Evolutionary conservation across 805 yeast genomes (phyloP).

Genomic region (Blastobotrys mokoenaii): DNA sequence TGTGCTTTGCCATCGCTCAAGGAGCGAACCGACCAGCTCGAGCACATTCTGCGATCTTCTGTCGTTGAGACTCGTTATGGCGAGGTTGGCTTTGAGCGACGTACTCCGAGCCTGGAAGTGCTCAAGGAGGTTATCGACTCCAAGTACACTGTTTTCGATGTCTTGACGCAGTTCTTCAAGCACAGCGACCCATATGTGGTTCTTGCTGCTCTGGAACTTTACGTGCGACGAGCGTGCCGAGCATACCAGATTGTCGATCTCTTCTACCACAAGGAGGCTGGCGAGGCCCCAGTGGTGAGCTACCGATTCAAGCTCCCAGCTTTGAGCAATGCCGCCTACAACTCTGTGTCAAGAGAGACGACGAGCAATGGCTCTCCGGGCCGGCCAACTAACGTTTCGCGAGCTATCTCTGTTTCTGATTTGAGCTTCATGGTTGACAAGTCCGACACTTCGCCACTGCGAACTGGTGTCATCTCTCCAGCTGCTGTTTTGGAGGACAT

Average conservation of each 20-base stretch:
- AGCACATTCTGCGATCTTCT: slow-evolving; percentile 86
- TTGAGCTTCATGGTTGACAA: slow-evolving; percentile 73
- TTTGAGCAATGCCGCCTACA: slow-evolving; percentile 61
- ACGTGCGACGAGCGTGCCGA: slow-evolving; percentile 92
- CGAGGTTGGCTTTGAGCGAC: slow-evolving; percentile 64
- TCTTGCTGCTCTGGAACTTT: slow-evolving; percentile 94
- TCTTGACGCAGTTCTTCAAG: slow-evolving; percentile 80
- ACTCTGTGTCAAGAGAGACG: slow-evolving; percentile 35
- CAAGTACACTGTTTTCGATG: slow-evolving; percentile 92
- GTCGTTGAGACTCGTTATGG: slow-evolving; percentile 89
- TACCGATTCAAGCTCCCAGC: slow-evolving; percentile 87
- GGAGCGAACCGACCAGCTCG: slow-evolving; percentile 95
- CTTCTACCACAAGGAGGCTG: slow-evolving; percentile 43
- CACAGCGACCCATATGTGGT: slow-evolving; percentile 82
- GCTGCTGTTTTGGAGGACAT: slow-evolving; percentile 80
- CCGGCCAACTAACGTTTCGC: slow-evolving; percentile 16
- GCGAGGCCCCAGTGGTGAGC: slow-evolving; percentile 56
- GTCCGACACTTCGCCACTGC: slow-evolving; percentile 52
- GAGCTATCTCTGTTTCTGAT: slow-evolving; percentile 91
- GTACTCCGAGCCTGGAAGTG: slow-evolving; percentile 71
- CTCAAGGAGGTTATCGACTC: slow-evolving; percentile 92
- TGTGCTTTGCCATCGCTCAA: slow-evolving; percentile 93
- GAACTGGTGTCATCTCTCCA: slow-evolving; percentile 81
- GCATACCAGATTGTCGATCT: slow-evolving; percentile 85
- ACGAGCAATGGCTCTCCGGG: slow-evolving; percentile 29